Percentiles rank a stretch among this genome's conserved stretches.
These are phyloP conservation scores for Dendrobium officinale DNA, from an alignment of 106 monocot genomes.

Conservation along the genomic window DNA sequence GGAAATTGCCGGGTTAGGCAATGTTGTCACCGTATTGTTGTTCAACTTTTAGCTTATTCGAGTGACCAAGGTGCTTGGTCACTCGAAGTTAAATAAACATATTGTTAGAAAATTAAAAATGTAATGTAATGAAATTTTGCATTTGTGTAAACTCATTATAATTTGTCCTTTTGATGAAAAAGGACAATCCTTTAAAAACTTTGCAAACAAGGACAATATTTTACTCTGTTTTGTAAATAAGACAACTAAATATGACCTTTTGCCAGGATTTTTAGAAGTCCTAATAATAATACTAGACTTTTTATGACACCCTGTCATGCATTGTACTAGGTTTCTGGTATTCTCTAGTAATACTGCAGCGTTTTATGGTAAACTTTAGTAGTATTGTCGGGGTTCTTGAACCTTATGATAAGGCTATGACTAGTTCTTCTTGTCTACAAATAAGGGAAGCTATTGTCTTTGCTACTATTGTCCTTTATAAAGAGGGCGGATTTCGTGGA, in stretches of 20 bases:
- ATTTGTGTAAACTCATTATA: too few species aligned
- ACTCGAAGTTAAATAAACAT: not conserved
- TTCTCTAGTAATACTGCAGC: too few species aligned
- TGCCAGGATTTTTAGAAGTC: not conserved
- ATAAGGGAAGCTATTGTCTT: not conserved
- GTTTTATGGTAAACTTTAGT: too few species aligned
- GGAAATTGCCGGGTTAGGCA: not conserved
- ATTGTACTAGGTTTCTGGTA: too few species aligned
- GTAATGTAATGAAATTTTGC: not conserved
- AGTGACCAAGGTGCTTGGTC: not conserved
- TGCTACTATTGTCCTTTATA: not conserved
- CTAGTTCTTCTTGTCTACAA: not conserved
- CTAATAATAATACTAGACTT: too few species aligned
- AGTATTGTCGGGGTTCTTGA: too few species aligned
- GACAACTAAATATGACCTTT: not conserved
- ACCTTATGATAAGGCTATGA: too few species aligned
- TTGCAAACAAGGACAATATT: not conserved
- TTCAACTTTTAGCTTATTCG: not conserved
- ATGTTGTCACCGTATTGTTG: not conserved
- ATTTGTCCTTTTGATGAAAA: too few species aligned
- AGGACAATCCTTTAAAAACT: not conserved
- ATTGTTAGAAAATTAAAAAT: not conserved
- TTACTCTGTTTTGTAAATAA: not conserved
- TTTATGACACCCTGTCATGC: too few species aligned
- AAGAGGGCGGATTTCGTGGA: too few species aligned